phyloP scores from a whole-genome alignment of 345 rosid species.

The Gynandropsis gynandra region DNA sequence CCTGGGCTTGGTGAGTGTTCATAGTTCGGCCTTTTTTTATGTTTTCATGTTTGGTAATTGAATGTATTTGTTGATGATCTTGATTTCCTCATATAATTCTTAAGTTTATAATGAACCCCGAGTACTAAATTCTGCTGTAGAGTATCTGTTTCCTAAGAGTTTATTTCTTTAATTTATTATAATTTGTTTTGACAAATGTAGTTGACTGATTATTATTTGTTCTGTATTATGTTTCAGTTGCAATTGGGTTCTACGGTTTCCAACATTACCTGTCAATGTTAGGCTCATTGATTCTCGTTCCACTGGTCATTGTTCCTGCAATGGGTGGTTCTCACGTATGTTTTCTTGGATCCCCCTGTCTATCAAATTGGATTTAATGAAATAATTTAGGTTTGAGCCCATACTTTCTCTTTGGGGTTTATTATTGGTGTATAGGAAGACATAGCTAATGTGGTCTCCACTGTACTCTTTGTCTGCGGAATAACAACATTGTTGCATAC shows the following conservation, averaged over 20 bases:
- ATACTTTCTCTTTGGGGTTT: background rate
- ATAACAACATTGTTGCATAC: conserved; percentile 88
- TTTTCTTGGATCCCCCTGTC: conserved; percentile 2
- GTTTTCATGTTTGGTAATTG: too few species aligned
- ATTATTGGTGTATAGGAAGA: conserved; percentile 59
- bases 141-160: too few species aligned
- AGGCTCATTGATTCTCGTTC: conserved; percentile 87
- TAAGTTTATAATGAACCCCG: too few species aligned
- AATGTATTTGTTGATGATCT: too few species aligned
- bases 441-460: conserved; percentile 69
- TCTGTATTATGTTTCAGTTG: conserved; percentile 49
- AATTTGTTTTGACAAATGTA: background rate
- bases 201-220: background rate
- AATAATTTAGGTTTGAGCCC: background rate
- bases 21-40: too few species aligned
- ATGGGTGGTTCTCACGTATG: conserved; percentile 96
- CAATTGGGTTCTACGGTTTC: conserved; percentile 87
- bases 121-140: too few species aligned
- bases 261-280: conserved; percentile 89
- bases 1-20: conserved; percentile 98
- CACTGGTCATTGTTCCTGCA: conserved; percentile 91
- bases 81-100: too few species aligned
- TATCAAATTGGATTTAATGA: background rate
- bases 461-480: conserved; percentile 83
- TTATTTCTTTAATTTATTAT: conserved; percentile 6